Base-by-base conservation (phyloP, 345 rosid genomes). In the Ailanthus altissimus region DNA sequence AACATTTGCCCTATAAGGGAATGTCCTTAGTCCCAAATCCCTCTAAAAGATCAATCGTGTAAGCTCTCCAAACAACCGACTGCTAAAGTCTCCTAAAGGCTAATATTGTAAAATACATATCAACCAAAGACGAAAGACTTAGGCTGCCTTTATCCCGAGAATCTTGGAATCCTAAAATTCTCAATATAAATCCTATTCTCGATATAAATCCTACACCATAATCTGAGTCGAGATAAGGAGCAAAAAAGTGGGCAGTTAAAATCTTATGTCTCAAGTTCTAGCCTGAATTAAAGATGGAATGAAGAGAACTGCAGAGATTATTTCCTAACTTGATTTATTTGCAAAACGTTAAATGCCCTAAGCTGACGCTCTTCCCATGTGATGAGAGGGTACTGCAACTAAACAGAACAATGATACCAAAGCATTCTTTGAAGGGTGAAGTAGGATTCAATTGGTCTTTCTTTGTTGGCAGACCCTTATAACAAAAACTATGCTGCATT, bases 381-480 rank as follows among this genome's bases (percentile, higher is more conserved):
- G 57, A 51, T 51, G 57, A 51, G n/a, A 51, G 7, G 18, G 87
- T 86, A 75, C 81, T 77, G 42, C 82, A 88, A 88, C 65, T 75
- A 62, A 51, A 51, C 57, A 51, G 57, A 51, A 51, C 4, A 51
- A 13, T 51, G 57, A 51, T 51, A 16, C 6, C 57, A 51, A 51
- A 51, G 21, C 57, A 51, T 5, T 51, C 57, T 51, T 16, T 51
- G 57, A n/a, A 51, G n/a, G 57, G 57, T 3, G n/a, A 51, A 51
- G 57, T 51, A n/a, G n/a, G 18, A 51, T 51, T 51, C n/a, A 51
- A 15, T 2, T 51, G 57, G 57, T 51, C 57, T 51, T 51, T 51
- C n/a, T n/a, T 51, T 51, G 57, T 5, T 16, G n/a, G 18, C 15
- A 15, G 57, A 51, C 18, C 57, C n/a, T 15, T 5, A 51, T 51